Conservation (phyloP, 202 grass and related monocot genomes). For the Dendrocalamus latiflorus region DNA sequence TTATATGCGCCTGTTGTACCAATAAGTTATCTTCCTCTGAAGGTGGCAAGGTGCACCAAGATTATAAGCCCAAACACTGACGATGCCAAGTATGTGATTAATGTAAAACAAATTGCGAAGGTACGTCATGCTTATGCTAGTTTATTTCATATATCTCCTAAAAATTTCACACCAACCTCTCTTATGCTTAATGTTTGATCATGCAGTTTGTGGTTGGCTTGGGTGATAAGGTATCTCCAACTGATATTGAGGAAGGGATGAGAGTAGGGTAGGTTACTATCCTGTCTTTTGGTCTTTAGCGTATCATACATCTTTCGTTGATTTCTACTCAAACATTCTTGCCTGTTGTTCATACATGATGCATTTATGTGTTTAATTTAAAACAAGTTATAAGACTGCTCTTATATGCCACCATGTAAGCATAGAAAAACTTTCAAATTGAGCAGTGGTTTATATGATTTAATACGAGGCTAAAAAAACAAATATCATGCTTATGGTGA, state of each 20-base stretch:
- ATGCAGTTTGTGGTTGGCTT: background rate
- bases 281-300: background rate
- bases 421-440: no score
- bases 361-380: background rate
- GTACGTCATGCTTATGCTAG: background rate
- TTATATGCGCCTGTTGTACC: background rate
- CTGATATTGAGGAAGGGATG: background rate
- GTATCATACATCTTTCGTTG: background rate
- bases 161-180: background rate
- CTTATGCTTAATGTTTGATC: background rate
- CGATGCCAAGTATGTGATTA: no score
- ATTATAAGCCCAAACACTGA: no score
- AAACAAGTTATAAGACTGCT: background rate
- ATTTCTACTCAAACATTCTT: background rate
- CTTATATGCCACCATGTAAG: no score
- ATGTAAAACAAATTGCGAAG: no score
- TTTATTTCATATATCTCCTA: background rate
- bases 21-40: background rate
- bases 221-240: background rate
- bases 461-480: no score
- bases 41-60: conserved; percentile 91
- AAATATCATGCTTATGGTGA: no score
- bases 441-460: no score
- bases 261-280: background rate
- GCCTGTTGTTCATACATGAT: background rate